phyloP scores from a whole-genome alignment of 1,284 basidiomycete genomes.

The Melanopsichium pennsylvanicum region DNA sequence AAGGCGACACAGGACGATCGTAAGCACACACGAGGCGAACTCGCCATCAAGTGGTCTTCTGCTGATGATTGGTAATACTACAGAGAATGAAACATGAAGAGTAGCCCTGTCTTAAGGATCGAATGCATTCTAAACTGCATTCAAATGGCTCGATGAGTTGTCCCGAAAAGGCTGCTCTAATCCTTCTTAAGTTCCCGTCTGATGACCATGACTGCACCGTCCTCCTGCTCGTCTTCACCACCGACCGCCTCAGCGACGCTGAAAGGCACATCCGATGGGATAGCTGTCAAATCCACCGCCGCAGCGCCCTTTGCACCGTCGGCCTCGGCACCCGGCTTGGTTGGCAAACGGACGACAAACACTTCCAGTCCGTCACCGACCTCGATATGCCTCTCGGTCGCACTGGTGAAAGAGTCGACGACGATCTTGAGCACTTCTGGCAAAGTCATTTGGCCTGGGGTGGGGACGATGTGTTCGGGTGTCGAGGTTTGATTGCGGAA shows the following conservation, averaged over 20 bases:
- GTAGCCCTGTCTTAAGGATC: too few relatives aligned
- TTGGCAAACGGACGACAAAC: constrained; percentile 56
- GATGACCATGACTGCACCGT: constrained; percentile 61
- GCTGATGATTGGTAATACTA: constrained; percentile 12
- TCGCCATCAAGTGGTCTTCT: background rate
- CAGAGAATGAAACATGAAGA: background rate
- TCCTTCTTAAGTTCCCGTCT: constrained; percentile 64
- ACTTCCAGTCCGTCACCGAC: constrained; percentile 65
- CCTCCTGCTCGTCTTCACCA: constrained; percentile 60
- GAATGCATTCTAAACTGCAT: too few relatives aligned
- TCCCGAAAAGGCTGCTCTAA: constrained; percentile 7
- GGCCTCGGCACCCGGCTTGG: background rate
- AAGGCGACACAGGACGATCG: too few relatives aligned
- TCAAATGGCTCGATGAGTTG: too few relatives aligned
- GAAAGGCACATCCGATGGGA: constrained; percentile 34
- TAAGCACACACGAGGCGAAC: background rate
- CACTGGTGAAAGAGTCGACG: constrained; percentile 62
- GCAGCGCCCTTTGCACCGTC: constrained; percentile 23
- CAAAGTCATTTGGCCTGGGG: constrained; percentile 58
- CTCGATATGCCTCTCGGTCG: constrained; percentile 65
- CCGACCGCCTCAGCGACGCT: constrained; percentile 60
- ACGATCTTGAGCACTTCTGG: constrained; percentile 58
- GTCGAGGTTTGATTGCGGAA: constrained; percentile 61
- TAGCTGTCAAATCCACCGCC: constrained; percentile 39
- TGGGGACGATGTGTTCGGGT: constrained; percentile 50